Percentiles rank a stretch among this genome's conserved stretches.
phyloP scores from a whole-genome alignment of 371 early-diverging fungal species.

The Phascolomyces articulosus region DNA sequence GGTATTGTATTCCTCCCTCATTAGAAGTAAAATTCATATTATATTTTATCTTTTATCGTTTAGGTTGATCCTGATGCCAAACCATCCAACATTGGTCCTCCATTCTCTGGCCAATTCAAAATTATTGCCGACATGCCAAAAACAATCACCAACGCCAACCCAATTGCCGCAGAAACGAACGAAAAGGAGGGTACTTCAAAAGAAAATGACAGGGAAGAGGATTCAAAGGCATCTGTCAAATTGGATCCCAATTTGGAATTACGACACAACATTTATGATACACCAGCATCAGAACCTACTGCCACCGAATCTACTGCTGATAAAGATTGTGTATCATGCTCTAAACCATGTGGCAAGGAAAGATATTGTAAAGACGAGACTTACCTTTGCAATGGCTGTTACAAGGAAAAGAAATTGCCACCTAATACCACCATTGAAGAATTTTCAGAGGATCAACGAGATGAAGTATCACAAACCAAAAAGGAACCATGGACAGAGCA shows the following conservation, averaged over 20 bases:
- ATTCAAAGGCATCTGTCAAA: conserved; percentile 12
- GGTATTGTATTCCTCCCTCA: no score
- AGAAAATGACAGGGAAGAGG: conserved; percentile 5
- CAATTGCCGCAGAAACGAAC: neutral
- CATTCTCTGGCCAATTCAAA: conserved; percentile 26
- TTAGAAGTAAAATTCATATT: neutral
- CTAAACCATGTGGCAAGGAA: conserved; percentile 71
- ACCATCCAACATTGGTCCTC: conserved; percentile 60
- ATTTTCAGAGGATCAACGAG: conserved; percentile 64
- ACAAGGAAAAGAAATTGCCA: conserved; percentile 87
- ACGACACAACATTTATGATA: conserved; percentile 51
- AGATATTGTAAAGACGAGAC: conserved; percentile 75
- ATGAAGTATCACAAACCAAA: neutral
- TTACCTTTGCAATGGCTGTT: conserved; percentile 79
- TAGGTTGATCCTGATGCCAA: conserved; percentile 89
- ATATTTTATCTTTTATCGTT: conserved; percentile 32
- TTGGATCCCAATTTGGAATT: conserved; percentile 38
- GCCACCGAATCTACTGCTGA: conserved; percentile 10
- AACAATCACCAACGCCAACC: neutral
- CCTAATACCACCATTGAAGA: conserved; percentile 75
- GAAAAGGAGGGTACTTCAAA: neutral
- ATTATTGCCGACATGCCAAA: conserved; percentile 21
- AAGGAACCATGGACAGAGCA: conserved; percentile 41
- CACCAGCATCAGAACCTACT: neutral
- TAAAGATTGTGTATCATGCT: conserved; percentile 74